Conservation (phyloP, 179 eudicot species). For the Spergularia azorica region DNA sequence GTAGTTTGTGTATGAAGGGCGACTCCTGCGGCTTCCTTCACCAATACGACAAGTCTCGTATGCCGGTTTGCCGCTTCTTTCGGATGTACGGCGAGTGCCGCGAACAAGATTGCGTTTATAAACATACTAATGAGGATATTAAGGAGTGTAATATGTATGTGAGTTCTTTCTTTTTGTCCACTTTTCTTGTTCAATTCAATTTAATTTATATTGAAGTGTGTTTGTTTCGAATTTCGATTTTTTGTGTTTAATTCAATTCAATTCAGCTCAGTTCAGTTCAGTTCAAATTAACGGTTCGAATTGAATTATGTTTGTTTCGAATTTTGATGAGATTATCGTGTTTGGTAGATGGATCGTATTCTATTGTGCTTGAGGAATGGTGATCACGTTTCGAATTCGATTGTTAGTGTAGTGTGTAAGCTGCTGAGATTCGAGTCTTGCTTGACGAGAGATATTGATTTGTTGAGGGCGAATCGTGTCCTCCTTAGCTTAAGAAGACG, state of each 20-base stretch:
- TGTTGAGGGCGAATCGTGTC: too few species aligned
- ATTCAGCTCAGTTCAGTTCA: too few species aligned
- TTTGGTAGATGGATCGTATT: not conserved
- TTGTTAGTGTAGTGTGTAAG: not conserved
- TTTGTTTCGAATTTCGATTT: not conserved
- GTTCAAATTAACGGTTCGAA: too few species aligned
- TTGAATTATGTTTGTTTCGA: not conserved
- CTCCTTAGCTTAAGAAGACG: too few species aligned
- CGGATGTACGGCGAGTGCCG: slow-evolving; percentile 89
- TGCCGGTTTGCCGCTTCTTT: slow-evolving; percentile 93
- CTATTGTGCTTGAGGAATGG: not conserved
- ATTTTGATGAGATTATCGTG: not conserved
- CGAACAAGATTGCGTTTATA: slow-evolving; percentile 97
- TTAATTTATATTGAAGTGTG: not conserved
- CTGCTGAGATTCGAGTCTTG: not conserved
- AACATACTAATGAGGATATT: slow-evolving; percentile 94
- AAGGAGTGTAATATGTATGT: slow-evolving; percentile 97
- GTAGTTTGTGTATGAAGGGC: slow-evolving; percentile 98
- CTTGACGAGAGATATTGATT: too few species aligned
- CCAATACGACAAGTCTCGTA: slow-evolving; percentile 89
- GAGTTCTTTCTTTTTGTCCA: not conserved
- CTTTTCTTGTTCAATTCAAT: not conserved
- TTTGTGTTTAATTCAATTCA: too few species aligned
- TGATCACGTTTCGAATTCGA: not conserved
- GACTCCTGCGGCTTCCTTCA: slow-evolving; percentile 93